A percentile compares a stretch with the other conserved stretches of the same genome.
Conservation (phyloP, 2,329 filamentous ascomycete genomes). For the Ophiocordyceps camponoti-floridani region DNA sequence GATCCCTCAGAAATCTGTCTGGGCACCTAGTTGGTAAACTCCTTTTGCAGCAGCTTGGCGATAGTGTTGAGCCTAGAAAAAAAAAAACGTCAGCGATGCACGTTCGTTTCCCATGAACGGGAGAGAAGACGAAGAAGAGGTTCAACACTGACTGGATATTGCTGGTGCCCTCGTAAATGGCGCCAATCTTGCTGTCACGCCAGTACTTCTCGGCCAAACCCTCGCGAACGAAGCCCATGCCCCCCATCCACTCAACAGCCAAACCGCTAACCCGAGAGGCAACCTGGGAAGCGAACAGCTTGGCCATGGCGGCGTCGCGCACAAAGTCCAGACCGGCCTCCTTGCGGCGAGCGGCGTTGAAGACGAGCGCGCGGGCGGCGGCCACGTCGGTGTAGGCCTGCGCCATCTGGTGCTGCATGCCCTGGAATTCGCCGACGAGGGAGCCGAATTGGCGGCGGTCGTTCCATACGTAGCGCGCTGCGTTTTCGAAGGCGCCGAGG, state of each 20-base stretch:
- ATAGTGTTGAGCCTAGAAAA: conserved; percentile 39
- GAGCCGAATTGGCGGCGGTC: conserved; percentile 94
- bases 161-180: conserved; percentile 88
- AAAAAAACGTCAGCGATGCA: conserved; percentile 7
- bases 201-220: conserved; percentile 96
- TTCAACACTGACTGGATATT: conserved; percentile 41
- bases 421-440: conserved; percentile 90
- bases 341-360: conserved; percentile 95
- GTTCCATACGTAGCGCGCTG: conserved; percentile 87
- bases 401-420: conserved; percentile 97
- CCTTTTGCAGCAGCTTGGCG: conserved; percentile 43
- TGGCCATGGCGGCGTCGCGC: conserved; percentile 92
- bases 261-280: conserved; percentile 70
- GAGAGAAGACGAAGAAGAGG: not conserved
- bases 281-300: conserved; percentile 86
- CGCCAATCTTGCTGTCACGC: conserved; percentile 95
- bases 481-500: conserved; percentile 88
- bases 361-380: conserved; percentile 81
- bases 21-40: conserved; percentile 28
- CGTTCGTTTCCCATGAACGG: not conserved
- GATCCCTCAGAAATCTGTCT: not conserved
- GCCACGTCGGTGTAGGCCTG: conserved; percentile 89
- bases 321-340: conserved; percentile 94
- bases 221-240: conserved; percentile 96
- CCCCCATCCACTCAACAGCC: conserved; percentile 97